Base-by-base conservation (phyloP, 176 grass and related monocot species). In the Aegilops tauschii region DNA sequence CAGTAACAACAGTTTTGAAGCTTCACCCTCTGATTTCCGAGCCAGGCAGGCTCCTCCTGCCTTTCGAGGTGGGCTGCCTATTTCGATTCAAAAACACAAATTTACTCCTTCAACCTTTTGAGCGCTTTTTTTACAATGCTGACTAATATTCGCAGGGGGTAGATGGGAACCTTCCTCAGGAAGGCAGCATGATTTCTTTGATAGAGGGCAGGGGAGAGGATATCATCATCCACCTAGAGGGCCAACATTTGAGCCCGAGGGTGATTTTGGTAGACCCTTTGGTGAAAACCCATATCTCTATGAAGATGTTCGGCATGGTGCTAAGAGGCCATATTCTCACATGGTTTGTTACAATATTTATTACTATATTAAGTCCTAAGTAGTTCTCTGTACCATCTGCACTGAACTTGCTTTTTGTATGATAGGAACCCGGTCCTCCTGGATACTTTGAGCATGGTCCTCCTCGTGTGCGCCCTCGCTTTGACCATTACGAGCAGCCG, bases 221-320 rank as follows among this genome's bases (percentile, higher is more conserved):
- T 91, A 87, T 59, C 68, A 68, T 68, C 67, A 68, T 61, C 68
- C 68, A 18, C 45, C 85, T 44, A 87, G 89, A 87, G 84, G 89
- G 69, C 85, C 80, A 16, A 21, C 67, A 76, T 91, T 80, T 91
- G 68, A 63, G 40, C 81, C 89, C 8, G 76, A 81, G 67, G 85
- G 32, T 36, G 85, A 84, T 65, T 84, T 91, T 87, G 67, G 68
- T 32, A 23, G 89, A 37, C 85, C 74, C 56, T 91, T 87, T 31
- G 68, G 85, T 76, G 89, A 87, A 80, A 82, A 87, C 44, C 89
- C 85, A 39, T 91, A 76, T 75, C 84, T 84, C 20, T 81, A 87
- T 37, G 45, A 68, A 49, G 81, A 84, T 81, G 74, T 14, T 54
- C 76, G 85, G 10, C 76, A 62, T 91, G 50, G 89, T 69, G 14